Base-by-base conservation (phyloP, 345 rosid species). In the Populus davidiana region DNA sequence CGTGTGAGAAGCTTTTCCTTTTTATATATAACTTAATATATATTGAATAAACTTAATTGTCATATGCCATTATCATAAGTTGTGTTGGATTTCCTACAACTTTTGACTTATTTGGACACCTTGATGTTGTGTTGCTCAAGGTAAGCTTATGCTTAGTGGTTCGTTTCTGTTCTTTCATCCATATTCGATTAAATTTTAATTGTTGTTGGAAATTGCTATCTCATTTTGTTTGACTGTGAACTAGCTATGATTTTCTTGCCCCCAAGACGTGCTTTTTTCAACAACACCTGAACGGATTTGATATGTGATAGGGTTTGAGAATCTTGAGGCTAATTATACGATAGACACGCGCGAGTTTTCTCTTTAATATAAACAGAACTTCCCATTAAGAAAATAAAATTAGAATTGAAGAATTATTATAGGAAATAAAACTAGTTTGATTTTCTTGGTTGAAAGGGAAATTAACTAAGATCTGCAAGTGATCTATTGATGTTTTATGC, bases 1-100 rank as follows among this genome's bases (percentile, higher is more conserved):
- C 95, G 94, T 88, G 98, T 94, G 92, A 87, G 96, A 16, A 27
- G 38, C 25, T 70, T 25, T 78, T 39, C 6, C 38, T 56, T 43
- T 9, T 20, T 0, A n/a, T 47, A 11, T 23, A 6, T 72, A 54
- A 25, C 11, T 54, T 54, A 54, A 54, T 41, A 41, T 10, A 10
- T 41, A 41, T 41, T 41, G 44, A 41, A 41, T 41, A 2, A 41
- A 41, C 13, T 52, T 52, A 52, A 17, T 4, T 33, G 35, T 33
- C 0, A 33, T 54, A 54, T 54, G 23, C 9, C 61, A 20, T 21
- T 54, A 54, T 8, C 61, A 20, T 54, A 20, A 54, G 21, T 54
- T 20, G 25, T 54, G 10, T 20, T 54, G 61, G 23, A 1, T 54
- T 54, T 54, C 61, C 61, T 52, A 41, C 44, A 41, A 41, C 44